These are phyloP conservation scores for Colletotrichum viniferum DNA, from an alignment of 2,329 filamentous ascomycete species.

Conservation along the genomic window DNA sequence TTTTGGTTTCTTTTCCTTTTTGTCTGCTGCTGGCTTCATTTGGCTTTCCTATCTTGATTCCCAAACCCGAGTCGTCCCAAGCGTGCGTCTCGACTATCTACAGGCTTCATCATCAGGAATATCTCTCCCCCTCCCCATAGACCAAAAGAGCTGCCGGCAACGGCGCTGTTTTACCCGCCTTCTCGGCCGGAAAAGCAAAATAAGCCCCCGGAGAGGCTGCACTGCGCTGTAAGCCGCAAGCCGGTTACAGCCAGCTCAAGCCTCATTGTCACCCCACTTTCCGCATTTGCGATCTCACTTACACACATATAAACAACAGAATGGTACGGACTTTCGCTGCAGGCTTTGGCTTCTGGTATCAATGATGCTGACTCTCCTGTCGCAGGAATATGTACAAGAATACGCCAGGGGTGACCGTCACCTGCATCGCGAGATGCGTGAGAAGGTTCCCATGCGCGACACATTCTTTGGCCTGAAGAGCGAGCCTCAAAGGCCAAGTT, in stretches of 20 bases:
- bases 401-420: slow-evolving; percentile 37
- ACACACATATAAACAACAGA: slow-evolving; percentile 24
- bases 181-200: slow-evolving; percentile 25
- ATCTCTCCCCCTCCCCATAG: background rate
- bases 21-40: slow-evolving; percentile 23
- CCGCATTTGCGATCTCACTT: slow-evolving; percentile 10
- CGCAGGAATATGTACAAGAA: slow-evolving; percentile 40
- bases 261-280: slow-evolving; percentile 7
- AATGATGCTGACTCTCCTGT: background rate
- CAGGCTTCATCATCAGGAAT: background rate
- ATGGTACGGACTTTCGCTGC: slow-evolving; percentile 36
- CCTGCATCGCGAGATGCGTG: slow-evolving; percentile 55
- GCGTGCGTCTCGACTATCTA: background rate
- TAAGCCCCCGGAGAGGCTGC: background rate
- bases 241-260: slow-evolving; percentile 11
- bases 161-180: slow-evolving; percentile 29
- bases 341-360: background rate
- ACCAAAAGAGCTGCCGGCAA: slow-evolving; percentile 36
- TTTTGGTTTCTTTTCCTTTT: slow-evolving; percentile 22
- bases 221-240: slow-evolving; percentile 19
- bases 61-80: background rate
- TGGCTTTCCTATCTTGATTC: slow-evolving; percentile 27
- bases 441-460: slow-evolving; percentile 55
- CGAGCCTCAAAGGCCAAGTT: slow-evolving; percentile 64
- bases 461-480: slow-evolving; percentile 65